Conservation (phyloP, 2,329 filamentous ascomycete genomes). For the Cladophialophora carrionii region DNA sequence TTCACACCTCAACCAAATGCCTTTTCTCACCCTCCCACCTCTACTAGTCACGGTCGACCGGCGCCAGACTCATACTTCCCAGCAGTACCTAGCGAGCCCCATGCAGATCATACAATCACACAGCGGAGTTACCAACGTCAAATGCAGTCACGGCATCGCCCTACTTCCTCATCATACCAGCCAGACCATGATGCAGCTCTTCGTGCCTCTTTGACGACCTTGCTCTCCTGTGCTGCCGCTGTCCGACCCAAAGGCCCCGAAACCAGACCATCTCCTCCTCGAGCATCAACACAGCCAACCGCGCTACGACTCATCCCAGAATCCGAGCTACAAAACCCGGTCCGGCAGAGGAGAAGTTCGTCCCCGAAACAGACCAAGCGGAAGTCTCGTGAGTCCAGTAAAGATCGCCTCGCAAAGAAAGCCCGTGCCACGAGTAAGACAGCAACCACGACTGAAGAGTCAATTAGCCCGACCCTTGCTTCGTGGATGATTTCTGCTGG, state of each 20-base stretch:
- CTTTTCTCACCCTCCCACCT: slow-evolving; percentile 79
- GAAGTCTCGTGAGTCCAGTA: slow-evolving; percentile 43
- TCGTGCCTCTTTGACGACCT: slow-evolving; percentile 87
- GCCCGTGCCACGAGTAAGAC: slow-evolving; percentile 43
- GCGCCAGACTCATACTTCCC: slow-evolving; percentile 55
- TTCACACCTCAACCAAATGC: slow-evolving; percentile 92
- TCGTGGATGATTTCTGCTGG: slow-evolving; percentile 69
- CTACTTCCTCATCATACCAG: slow-evolving; percentile 66
- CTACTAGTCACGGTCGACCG: slow-evolving; percentile 57
- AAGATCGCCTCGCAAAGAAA: slow-evolving; percentile 44
- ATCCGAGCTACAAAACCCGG: slow-evolving; percentile 52
- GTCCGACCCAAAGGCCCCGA: slow-evolving; percentile 71
- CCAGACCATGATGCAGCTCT: slow-evolving; percentile 92
- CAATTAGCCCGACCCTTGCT: slow-evolving; percentile 62
- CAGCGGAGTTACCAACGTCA: slow-evolving; percentile 39
- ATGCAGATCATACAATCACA: slow-evolving; percentile 27
- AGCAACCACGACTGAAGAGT: slow-evolving; percentile 37
- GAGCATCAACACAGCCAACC: slow-evolving; percentile 35
- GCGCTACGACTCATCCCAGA: slow-evolving; percentile 62
- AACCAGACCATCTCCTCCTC: slow-evolving; percentile 32
- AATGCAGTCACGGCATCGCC: slow-evolving; percentile 35
- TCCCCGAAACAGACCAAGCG: slow-evolving; percentile 37
- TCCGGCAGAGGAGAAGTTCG: slow-evolving; percentile 35
- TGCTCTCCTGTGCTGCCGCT: slow-evolving; percentile 91
- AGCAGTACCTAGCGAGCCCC: slow-evolving; percentile 16